Evolutionary conservation across 2,329 filamentous ascomycete species (phyloP), one percentile per base, ranked within the genome.

Genomic region (Apiospora hydei): DNA sequence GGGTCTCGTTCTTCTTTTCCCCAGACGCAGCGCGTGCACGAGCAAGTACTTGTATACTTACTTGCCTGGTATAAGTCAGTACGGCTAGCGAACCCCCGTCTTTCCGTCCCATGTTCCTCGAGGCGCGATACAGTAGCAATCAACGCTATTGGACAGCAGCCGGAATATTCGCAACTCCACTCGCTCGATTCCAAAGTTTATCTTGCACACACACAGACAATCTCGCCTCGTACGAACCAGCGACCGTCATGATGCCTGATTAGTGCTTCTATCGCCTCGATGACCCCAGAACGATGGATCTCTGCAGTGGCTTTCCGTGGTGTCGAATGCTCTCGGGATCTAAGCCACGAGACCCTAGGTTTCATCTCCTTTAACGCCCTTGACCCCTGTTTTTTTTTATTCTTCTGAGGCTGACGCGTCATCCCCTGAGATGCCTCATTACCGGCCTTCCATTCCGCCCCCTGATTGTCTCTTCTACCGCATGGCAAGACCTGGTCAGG

Each of bases 361-460:
- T 64, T 64, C 57, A 64, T 64, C 57, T 64, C 57, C 18, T n/a
- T 64, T 64, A 14, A 57, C 24, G 51, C 51, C 34, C 41, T 41
- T 64, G 21, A 34, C 6, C 18, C 57, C 21, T 21, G 18, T 10
- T 4, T 41, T 41, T n/a, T 64, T 10, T n/a, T 13, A 8, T 30
- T 64, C 41, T 21, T n/a, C 10, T 64, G 57, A 64, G 34, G 57
- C 57, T 64, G 57, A 64, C 57, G 57, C 57, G 57, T 64, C 30
- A 64, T 61, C 53, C 53, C 53, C 53, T 61, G 53, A 38, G 53
- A 38, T 64, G 30, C 34, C 57, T 34, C 57, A 64, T 64, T 64
- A 41, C 57, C 53, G 18, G 57, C n/a, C 34, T n/a, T 34, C 57
- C 41, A 24, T 64, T 14, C 57, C 57, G 57, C 57, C 30, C 57